Base-by-base conservation (phyloP, 441 rosid genomes). In the Gossypium davidsonii region DNA sequence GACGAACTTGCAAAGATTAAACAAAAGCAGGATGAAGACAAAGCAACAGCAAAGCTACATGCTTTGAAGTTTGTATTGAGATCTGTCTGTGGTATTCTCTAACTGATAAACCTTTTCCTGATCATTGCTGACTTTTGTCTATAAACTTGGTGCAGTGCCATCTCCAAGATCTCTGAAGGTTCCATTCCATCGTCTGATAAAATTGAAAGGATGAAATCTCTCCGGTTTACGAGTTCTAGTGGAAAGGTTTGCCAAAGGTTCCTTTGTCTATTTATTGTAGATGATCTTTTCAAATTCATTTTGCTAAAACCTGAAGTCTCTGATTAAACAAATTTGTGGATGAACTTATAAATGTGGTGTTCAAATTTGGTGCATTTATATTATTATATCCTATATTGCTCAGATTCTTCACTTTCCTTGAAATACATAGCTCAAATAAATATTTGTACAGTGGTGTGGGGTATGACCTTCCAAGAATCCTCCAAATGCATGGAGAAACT, bases 11-110 rank as follows among this genome's bases (percentile, higher is more conserved):
- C 90, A 42, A 83, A 82, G 69, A 79, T 94, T 74, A 94, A 91
- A 83, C 83, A 82, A 76, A 87, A 83, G 87, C 98, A 94, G 81
- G 92, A 88, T 60, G 89, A 92, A 81, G 94, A 90, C 75, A 92
- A 81, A 83, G 83, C 84, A 64, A 56, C 78, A 52, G 89, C 86
- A 46, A 76, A 71, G 76, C 85, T 94, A 72, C 93, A 92, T 82
- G 85, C 91, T 31, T 80, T 90, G 77, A 86, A 68, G 97, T 89
- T 71, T 80, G 88, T 82, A 53, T 66, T 71, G 20, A 51, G 46
- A 44, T 39, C 9, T 59, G 23, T 59, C 21, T 68, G 70, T 58
- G 55, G 15, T 75, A 23, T 26, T 73, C 21, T 37, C 49, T 63
- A 56, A 46, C 69, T 78, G 20, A 51, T 77, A 37, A 57, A 42